Evolutionary conservation across 495 filamentous ascomycete genomes (phyloP).

Genomic region (Trichoderma gamsii): DNA sequence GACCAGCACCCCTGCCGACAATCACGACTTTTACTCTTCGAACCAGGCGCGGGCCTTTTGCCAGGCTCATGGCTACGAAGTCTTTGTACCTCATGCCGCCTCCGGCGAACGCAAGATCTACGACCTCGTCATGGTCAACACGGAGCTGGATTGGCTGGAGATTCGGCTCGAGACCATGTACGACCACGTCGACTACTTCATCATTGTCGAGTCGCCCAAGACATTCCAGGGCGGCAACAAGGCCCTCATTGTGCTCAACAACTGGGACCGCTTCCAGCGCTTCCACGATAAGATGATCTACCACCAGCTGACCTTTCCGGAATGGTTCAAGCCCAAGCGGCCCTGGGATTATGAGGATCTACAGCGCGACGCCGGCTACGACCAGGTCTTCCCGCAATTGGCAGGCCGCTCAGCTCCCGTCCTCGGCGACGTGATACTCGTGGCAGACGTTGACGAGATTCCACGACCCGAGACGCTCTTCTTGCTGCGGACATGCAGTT

Average conservation of each 20-base stretch:
- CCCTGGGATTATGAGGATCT: constrained; percentile 46
- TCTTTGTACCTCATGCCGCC: constrained; percentile 21
- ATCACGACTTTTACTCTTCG: background rate
- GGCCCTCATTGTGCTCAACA: constrained; percentile 39
- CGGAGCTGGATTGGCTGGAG: constrained; percentile 53
- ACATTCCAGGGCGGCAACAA: constrained; percentile 49
- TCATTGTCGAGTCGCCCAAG: constrained; percentile 45
- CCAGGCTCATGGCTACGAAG: constrained; percentile 36
- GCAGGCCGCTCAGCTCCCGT: constrained; percentile 26
- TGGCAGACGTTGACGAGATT: constrained; percentile 50
- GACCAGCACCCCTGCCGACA: background rate
- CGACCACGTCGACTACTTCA: constrained; percentile 49
- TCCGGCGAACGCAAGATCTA: constrained; percentile 42
- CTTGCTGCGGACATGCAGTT: constrained; percentile 42
- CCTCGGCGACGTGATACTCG: constrained; percentile 38
- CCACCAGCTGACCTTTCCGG: constrained; percentile 43
- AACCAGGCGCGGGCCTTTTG: constrained; percentile 26
- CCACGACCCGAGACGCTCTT: constrained; percentile 40
- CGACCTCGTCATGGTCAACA: constrained; percentile 50
- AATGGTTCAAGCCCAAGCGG: constrained; percentile 27
- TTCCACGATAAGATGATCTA: constrained; percentile 51
- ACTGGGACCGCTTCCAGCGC: constrained; percentile 32
- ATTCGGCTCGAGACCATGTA: constrained; percentile 49
- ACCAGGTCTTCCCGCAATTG: constrained; percentile 42
- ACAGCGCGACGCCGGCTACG: constrained; percentile 46